phyloP scores from a whole-genome alignment of 768 basidiomycete genomes.

The Leccinum variicolor region DNA sequence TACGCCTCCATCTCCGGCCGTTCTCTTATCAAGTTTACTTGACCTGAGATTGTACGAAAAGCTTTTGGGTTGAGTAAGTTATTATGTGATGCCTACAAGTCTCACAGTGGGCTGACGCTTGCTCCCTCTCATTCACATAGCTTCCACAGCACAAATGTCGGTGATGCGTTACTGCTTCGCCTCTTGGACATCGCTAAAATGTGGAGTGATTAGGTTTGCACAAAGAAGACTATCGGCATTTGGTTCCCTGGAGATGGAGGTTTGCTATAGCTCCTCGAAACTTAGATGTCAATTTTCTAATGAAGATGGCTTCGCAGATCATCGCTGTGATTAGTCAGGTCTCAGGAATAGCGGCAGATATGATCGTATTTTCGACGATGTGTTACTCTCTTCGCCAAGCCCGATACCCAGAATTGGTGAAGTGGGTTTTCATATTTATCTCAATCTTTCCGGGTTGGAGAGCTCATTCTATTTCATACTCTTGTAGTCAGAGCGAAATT shows the following conservation, averaged over 20 bases:
- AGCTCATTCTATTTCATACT: not conserved
- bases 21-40: slow-evolving; percentile 1
- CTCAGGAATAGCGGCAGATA: slow-evolving; percentile 6
- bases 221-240: slow-evolving; percentile 23
- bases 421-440: slow-evolving; percentile 13
- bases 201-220: slow-evolving; percentile 11
- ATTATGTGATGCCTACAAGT: not conserved
- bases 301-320: slow-evolving; percentile 2
- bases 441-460: not conserved
- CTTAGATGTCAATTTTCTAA: not conserved
- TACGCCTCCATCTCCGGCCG: slow-evolving; percentile 5
- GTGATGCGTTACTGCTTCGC: not conserved
- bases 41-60: slow-evolving; percentile 12
- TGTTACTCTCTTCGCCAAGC: slow-evolving; percentile 18
- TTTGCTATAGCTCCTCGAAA: slow-evolving; percentile 2
- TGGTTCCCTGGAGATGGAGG: slow-evolving; percentile 16
- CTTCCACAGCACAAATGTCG: slow-evolving; percentile 24
- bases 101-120: not conserved
- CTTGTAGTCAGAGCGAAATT: slow-evolving; percentile 11
- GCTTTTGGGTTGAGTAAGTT: slow-evolving; percentile 29
- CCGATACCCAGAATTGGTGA: slow-evolving; percentile 11
- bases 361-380: slow-evolving; percentile 15
- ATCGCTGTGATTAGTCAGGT: slow-evolving; percentile 10
- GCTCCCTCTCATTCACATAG: slow-evolving; percentile 4
- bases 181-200: slow-evolving; percentile 4